phyloP scores from a whole-genome alignment of 2,329 filamentous ascomycete species.

The Aschersonia sp. region DNA sequence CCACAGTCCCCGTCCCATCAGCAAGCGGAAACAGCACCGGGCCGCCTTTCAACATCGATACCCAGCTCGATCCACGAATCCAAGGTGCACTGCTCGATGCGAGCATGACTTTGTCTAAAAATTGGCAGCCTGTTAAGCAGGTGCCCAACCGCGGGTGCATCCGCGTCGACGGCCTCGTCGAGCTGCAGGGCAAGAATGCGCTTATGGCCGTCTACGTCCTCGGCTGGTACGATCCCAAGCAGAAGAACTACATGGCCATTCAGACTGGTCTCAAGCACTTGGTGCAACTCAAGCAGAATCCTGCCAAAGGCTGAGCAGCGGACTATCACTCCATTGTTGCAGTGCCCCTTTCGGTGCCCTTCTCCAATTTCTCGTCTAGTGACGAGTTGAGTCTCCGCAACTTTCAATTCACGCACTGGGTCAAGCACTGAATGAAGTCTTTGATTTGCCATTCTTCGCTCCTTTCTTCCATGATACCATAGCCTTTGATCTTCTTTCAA shows the following conservation, averaged over 20 bases:
- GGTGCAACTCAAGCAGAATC: constrained; percentile 24
- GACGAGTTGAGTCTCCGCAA: no score
- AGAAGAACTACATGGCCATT: constrained; percentile 25
- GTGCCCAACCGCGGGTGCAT: constrained; percentile 36
- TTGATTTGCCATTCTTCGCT: no score
- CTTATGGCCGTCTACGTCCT: constrained; percentile 34
- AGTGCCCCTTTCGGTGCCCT: no score
- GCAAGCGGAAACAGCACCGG: constrained; percentile 11
- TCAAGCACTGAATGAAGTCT: no score
- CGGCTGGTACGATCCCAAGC: constrained; percentile 42
- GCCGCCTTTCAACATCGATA: constrained; percentile 11
- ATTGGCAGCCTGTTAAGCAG: constrained; percentile 28
- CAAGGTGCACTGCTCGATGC: constrained; percentile 18
- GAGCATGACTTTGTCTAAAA: constrained; percentile 22
- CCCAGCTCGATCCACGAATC: constrained; percentile 20
- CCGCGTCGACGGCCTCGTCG: constrained; percentile 37
- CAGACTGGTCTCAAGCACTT: constrained; percentile 28
- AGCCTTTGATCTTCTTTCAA: no score
- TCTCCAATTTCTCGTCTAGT: no score
- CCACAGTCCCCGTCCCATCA: constrained; percentile 7
- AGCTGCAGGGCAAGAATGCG: constrained; percentile 30
- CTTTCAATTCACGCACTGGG: no score
- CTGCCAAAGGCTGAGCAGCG: constrained; percentile 12
- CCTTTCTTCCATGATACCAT: no score
- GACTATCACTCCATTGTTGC: no score